Evolutionary conservation across 345 rosid species (phyloP), one percentile per base, ranked within the genome.

Genomic region (Hibiscus mutabilis): DNA sequence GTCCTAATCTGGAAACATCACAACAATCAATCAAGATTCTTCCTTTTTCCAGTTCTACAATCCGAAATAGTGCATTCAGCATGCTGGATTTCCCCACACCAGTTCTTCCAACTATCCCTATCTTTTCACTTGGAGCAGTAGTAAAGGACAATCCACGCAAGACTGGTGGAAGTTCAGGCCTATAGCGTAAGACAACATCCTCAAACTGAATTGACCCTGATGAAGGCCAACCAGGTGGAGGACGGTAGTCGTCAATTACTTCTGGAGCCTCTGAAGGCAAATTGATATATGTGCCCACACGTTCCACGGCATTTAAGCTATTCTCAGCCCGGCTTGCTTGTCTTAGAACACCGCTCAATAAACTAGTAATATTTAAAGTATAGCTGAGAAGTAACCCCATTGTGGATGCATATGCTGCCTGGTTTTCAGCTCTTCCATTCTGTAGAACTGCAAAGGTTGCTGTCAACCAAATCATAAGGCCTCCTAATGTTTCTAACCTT

Each of bases 341-440:
- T 78, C 91, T 89, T 72, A 90, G 76, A 76, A 87, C 97, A 57
- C 80, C 93, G 73, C 93, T 87, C 82, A 95, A 75, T 64, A 95
- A 78, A 67, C 68, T 81, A 42, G 96, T 90, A 49, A 95, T 92
- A 70, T 90, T 92, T 75, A 95, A 84, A 60, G 97, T 86, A 80
- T 90, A 92, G 70, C 91, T 92, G 69, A 94, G 93, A 75, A 94
- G 97, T 55, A 94, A 82, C 78, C 99, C 99, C 99, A 95, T 92
- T 37, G 86, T 83, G 27, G 99, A 90, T 55, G 97, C 91, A 85
- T 76, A 91, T 63, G 75, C 82, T 66, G 86, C 87, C 74, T 79
- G 88, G 76, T 91, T 80, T 49, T 82, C 90, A 37, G 88, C 75
- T 77, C 69, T 89, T 63, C 87, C 91, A 70, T 84, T 90, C 78